Evolutionary conservation across 2,329 filamentous ascomycete genomes (phyloP).

Genomic region (Pseudogymnoascus sp.): DNA sequence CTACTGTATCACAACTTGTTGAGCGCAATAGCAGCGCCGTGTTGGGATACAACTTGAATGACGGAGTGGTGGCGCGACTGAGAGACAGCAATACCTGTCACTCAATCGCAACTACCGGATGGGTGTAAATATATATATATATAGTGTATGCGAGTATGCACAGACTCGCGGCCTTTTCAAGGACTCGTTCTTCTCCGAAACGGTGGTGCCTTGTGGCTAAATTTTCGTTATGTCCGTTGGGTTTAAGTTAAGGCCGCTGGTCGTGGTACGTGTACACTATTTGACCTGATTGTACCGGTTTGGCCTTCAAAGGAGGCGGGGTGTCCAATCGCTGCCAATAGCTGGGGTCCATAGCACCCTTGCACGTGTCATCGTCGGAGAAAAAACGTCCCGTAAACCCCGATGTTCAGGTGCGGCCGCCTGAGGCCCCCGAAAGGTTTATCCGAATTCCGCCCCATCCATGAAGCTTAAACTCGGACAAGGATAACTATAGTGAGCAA

Average conservation of each 20-base stretch:
- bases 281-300: background rate
- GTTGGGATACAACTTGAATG: conserved; percentile 31
- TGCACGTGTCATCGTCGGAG: background rate
- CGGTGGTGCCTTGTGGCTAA: background rate
- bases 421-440: background rate
- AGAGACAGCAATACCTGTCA: conserved; percentile 17
- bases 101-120: conserved; percentile 19
- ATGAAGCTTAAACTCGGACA: conserved; percentile 3
- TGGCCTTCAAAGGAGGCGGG: conserved; percentile 1
- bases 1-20: conserved; percentile 23
- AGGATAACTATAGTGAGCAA: background rate
- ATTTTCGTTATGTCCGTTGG: conserved; percentile 7
- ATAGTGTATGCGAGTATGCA: background rate
- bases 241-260: conserved; percentile 6
- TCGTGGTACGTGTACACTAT: background rate
- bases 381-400: background rate
- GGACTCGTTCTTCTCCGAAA: background rate
- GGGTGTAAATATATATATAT: conserved; percentile 11
- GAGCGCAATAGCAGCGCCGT: conserved; percentile 29
- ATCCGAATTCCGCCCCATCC: background rate
- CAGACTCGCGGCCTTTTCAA: background rate
- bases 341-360: conserved; percentile 5
- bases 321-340: conserved; percentile 4
- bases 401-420: background rate
- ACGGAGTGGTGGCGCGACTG: conserved; percentile 11